These are phyloP conservation scores for Stachybotrys echinatus DNA, from an alignment of 2,329 filamentous ascomycete genomes.

Conservation along the genomic window DNA sequence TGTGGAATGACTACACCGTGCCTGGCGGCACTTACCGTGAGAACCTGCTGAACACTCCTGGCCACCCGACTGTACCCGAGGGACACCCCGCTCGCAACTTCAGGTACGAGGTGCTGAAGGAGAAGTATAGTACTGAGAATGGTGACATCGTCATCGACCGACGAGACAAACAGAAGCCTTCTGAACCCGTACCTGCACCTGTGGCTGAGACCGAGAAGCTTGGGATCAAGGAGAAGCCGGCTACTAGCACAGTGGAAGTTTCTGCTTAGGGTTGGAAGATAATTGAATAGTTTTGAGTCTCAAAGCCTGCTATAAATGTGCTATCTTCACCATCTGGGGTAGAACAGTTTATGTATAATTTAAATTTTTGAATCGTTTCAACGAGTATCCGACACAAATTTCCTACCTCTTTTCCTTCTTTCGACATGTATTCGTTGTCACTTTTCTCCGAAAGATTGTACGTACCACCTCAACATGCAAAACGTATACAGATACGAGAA, in stretches of 20 bases:
- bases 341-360: too few relatives aligned
- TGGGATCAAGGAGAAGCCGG: not conserved
- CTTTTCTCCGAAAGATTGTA: too few relatives aligned
- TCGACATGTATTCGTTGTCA: too few relatives aligned
- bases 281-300: too few relatives aligned
- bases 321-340: too few relatives aligned
- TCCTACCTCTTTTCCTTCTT: too few relatives aligned
- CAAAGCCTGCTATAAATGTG: not conserved
- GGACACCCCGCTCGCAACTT: not conserved
- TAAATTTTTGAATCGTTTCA: too few relatives aligned
- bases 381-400: too few relatives aligned
- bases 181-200: not conserved
- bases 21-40: constrained; percentile 5
- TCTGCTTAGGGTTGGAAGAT: not conserved
- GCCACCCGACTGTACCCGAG: not conserved
- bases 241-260: not conserved
- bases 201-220: not conserved
- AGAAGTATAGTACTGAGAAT: not conserved
- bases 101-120: not conserved
- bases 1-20: constrained; percentile 6
- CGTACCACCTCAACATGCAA: too few relatives aligned
- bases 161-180: not conserved
- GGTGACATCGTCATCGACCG: not conserved
- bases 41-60: constrained; percentile 2
- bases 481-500: too few relatives aligned